Evolutionary conservation across 2,329 filamentous ascomycete species (phyloP).

Genomic region (Dichotomopilus funicola): DNA sequence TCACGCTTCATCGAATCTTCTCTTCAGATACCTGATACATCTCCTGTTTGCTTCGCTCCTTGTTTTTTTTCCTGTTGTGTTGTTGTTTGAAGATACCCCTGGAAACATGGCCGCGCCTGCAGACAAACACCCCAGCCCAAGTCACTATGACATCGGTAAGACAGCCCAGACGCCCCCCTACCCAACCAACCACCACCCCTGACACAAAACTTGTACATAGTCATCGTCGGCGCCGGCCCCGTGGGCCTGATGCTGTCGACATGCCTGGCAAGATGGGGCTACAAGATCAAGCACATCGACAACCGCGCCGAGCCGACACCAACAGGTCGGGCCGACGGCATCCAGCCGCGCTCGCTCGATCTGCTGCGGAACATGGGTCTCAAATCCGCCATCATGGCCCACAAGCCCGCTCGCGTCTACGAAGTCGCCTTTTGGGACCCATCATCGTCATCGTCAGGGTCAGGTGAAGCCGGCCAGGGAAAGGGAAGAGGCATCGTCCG

Average conservation of each 20-base stretch:
- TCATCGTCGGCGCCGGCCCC: constrained; percentile 84
- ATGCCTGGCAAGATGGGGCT: constrained; percentile 85
- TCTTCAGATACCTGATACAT: constrained; percentile 15
- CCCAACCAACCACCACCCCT: not conserved
- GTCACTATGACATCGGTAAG: constrained; percentile 22
- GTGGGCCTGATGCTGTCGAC: constrained; percentile 84
- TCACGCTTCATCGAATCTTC: not conserved
- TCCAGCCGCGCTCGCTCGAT: constrained; percentile 83
- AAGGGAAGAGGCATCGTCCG: constrained; percentile 50
- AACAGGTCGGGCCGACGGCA: constrained; percentile 84
- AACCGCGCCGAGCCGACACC: constrained; percentile 78
- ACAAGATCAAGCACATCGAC: constrained; percentile 92
- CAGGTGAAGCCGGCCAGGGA: too few relatives aligned
- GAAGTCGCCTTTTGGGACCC: constrained; percentile 71
- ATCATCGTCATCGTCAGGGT: constrained; percentile 30
- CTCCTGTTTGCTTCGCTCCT: not conserved
- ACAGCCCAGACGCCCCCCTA: too few relatives aligned
- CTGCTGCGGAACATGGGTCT: constrained; percentile 83
- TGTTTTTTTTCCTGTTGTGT: not conserved
- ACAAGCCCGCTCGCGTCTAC: constrained; percentile 80
- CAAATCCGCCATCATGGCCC: constrained; percentile 80
- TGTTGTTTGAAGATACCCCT: constrained; percentile 9
- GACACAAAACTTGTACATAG: constrained; percentile 37
- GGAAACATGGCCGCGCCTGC: constrained; percentile 17
- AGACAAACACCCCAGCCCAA: constrained; percentile 14